A percentile compares a stretch with the other conserved stretches of the same genome.
Evolutionary conservation across 495 filamentous ascomycete genomes (phyloP).

Genomic region (Astrothelium subdiscretum): DNA sequence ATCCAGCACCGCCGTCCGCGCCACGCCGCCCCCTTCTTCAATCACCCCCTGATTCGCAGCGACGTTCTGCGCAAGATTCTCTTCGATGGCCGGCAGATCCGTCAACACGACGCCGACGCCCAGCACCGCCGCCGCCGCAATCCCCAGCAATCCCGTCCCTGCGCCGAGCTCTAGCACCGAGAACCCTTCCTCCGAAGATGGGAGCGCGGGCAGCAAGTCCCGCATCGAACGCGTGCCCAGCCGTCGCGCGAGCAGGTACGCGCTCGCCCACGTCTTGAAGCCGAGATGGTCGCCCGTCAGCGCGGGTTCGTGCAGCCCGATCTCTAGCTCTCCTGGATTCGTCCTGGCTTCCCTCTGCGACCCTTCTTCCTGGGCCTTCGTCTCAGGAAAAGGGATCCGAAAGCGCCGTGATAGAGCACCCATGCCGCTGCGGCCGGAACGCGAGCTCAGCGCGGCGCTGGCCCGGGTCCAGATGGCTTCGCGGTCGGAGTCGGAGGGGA

Average conservation of each 20-base stretch:
- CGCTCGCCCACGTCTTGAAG: conserved; percentile 68
- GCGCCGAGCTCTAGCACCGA: conserved; percentile 49
- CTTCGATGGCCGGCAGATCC: conserved; percentile 54
- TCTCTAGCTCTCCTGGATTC: conserved; percentile 34
- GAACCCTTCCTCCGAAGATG: conserved; percentile 9
- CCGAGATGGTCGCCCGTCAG: conserved; percentile 80
- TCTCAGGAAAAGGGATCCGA: conserved; percentile 41
- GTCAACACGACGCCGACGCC: conserved; percentile 42
- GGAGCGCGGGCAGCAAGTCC: conserved; percentile 22
- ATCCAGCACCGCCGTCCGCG: conserved; percentile 49
- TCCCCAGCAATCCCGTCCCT: conserved; percentile 52
- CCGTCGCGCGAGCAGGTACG: conserved; percentile 71
- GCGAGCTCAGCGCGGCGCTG: conserved; percentile 63
- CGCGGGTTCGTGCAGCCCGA: conserved; percentile 73
- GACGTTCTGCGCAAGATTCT: conserved; percentile 49
- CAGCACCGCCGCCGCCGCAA: conserved; percentile 35
- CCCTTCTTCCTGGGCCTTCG: no score
- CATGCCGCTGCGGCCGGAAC: conserved; percentile 77
- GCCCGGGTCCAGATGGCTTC: conserved; percentile 74
- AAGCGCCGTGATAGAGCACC: conserved; percentile 66
- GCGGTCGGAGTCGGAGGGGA: conserved; percentile 54
- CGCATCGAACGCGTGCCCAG: conserved; percentile 26
- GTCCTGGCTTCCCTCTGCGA: neutral
- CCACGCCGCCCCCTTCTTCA: conserved; percentile 12
- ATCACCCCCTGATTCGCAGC: conserved; percentile 34